These are phyloP conservation scores for Salix exigua DNA, from an alignment of 345 rosid genomes.

Conservation along the genomic window DNA sequence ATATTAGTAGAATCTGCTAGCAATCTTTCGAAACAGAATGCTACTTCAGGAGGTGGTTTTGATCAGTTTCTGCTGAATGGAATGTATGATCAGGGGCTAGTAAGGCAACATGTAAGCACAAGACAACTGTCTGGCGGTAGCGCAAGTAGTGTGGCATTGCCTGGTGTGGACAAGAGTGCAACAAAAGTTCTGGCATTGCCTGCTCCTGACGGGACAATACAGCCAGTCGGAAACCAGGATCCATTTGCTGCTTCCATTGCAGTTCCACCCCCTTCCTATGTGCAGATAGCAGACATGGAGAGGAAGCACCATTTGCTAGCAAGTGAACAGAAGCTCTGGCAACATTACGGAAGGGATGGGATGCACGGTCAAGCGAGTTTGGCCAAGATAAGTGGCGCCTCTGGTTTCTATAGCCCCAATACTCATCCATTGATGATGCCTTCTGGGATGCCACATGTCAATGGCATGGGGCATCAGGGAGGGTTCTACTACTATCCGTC, in stretches of 20 bases:
- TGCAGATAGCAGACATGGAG: conserved; percentile 30
- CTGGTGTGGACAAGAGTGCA: conserved; percentile 4
- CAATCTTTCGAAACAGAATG: conserved; percentile 23
- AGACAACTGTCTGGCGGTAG: conserved; percentile 17
- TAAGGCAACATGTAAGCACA: conserved; percentile 23
- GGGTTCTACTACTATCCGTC: conserved; percentile 17
- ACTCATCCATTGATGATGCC: conserved; percentile 13
- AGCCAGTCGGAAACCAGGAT: conserved; percentile 20
- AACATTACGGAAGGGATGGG: conserved; percentile 26
- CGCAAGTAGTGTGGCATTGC: conserved; percentile 27
- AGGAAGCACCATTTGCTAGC: conserved; percentile 26
- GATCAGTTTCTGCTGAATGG: conserved; percentile 25
- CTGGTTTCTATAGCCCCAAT: neutral
- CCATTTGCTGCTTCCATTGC: conserved; percentile 26
- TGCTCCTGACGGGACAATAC: conserved; percentile 24
- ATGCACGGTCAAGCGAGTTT: conserved; percentile 24
- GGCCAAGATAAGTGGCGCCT: conserved; percentile 11
- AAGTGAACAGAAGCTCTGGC: conserved; percentile 26
- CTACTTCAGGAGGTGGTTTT: conserved; percentile 19
- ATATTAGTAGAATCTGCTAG: conserved; percentile 26
- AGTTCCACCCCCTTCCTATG: conserved; percentile 32
- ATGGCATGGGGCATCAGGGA: conserved; percentile 18
- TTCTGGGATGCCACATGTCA: conserved; percentile 22
- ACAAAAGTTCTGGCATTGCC: conserved; percentile 24
- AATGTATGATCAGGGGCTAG: conserved; percentile 29